Evolutionary conservation across 1,284 basidiomycete species (phyloP), one percentile per base, ranked within the genome.

Genomic region (Fomes fomentarius): DNA sequence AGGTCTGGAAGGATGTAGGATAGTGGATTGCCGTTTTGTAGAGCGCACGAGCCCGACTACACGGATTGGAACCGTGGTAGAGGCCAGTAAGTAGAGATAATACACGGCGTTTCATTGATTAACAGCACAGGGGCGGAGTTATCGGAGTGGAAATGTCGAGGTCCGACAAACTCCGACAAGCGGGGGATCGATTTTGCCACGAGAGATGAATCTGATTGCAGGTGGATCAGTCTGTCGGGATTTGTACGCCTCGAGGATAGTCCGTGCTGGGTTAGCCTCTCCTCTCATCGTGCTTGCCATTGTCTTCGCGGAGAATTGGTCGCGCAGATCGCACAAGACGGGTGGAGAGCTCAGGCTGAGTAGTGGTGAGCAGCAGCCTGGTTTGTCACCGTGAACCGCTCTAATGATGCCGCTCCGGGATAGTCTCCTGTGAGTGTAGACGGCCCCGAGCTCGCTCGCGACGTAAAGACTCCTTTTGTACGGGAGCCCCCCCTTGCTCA

Each of bases 171-270:
- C 47, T 52, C 57, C 57, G 53, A 49, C 39, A 39, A 43, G 33
- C 40, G 49, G 52, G 38, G 25, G 35, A 54, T 54, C 52, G 52
- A 53, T 57, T 28, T 56, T 48, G 35, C 50, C 54, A 56, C 52
- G 39, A 35, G 22, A 28, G 52, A 52, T 55, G 52, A 50, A 58
- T 54, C 53, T 55, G 50, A 59, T 53, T 58, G 41, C 15, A n/a
- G 10, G 21, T 26, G 43, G 11, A 39, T 19, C 31, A 24, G 37
- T 38, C 38, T 41, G 34, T 51, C 49, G 44, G 48, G 41, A 19
- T 46, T 47, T 47, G 39, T 51, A 19, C 51, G 17, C 44, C 48
- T 59, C 57, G 57, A 59, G 54, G 57, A 51, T 60, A 54, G 51
- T 60, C 58, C 58, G 52, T 43, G 28, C 52, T 35, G 38, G 21